Conservation (phyloP, 257 asterid genomes). For the Eustoma russellianum region DNA sequence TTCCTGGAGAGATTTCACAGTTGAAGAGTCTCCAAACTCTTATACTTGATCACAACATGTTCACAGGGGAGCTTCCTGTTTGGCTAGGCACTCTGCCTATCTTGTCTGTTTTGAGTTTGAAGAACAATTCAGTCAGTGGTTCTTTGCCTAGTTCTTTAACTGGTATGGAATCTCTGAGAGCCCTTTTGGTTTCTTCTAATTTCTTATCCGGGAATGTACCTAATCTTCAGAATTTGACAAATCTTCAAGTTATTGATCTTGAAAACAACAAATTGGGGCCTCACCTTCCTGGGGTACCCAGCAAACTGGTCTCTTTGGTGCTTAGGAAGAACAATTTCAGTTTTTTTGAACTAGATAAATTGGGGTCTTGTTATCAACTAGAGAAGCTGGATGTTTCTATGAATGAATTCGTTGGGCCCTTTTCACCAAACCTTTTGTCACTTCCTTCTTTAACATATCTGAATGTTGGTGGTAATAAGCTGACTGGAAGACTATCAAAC, state of each 20-base stretch:
- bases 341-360: conserved; percentile 29
- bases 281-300: conserved; percentile 45
- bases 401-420: conserved; percentile 47
- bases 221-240: conserved; percentile 33
- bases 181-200: conserved; percentile 45
- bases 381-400: conserved; percentile 51
- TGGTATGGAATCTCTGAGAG: conserved; percentile 34
- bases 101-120: conserved; percentile 56
- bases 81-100: conserved; percentile 39
- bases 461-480: conserved; percentile 58
- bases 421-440: conserved; percentile 36
- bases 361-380: conserved; percentile 49
- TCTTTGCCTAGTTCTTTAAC: conserved; percentile 40
- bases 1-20: conserved; percentile 47
- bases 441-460: conserved; percentile 53
- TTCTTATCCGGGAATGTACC: conserved; percentile 49
- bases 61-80: conserved; percentile 48
- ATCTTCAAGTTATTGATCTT: conserved; percentile 72
- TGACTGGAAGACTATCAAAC: conserved; percentile 51
- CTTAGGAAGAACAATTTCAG: conserved; percentile 56
- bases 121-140: conserved; percentile 59
- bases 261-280: conserved; percentile 63
- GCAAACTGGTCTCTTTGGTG: conserved; percentile 44
- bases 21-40: conserved; percentile 57
- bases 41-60: conserved; percentile 49